Evolutionary conservation across 768 basidiomycete species (phyloP).

Genomic region (Mycena indigotica): DNA sequence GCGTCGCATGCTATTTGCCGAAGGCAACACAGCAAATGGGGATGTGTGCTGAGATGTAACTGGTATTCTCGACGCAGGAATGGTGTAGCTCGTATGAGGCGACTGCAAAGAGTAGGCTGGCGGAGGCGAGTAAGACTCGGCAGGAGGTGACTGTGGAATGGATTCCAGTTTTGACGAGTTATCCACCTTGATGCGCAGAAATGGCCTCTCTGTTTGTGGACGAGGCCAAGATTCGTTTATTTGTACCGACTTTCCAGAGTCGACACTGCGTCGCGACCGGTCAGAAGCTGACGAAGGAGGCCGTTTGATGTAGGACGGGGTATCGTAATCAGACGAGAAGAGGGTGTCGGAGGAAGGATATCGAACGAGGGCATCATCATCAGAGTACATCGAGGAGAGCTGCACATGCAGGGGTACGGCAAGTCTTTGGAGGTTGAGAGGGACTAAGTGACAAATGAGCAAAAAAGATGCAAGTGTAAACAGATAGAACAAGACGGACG

Average conservation of each 20-base stretch:
- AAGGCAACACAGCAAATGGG: constrained; percentile 43
- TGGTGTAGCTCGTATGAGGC: constrained; percentile 23
- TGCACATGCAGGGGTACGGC: constrained; percentile 18
- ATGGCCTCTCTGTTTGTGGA: constrained; percentile 18
- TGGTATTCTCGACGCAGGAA: constrained; percentile 17
- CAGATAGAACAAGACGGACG: constrained; percentile 3
- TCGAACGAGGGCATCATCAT: constrained; percentile 14
- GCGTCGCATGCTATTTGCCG: constrained; percentile 44
- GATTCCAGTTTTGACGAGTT: constrained; percentile 15
- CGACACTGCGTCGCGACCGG: constrained; percentile 5
- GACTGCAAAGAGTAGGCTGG: constrained; percentile 13
- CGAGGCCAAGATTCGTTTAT: constrained; percentile 21
- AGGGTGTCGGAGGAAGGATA: constrained; percentile 19
- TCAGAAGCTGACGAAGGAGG: constrained; percentile 9
- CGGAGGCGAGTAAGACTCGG: constrained; percentile 1
- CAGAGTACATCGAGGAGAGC: constrained; percentile 19
- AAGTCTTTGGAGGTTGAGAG: constrained; percentile 22
- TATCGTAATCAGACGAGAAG: constrained; percentile 10
- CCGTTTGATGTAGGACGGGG: constrained; percentile 12
- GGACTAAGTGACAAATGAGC: constrained; percentile 5
- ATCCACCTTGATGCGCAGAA: constrained; percentile 10
- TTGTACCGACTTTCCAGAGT: constrained; percentile 6
- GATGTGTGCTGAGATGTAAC: constrained; percentile 31
- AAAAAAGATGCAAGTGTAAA: background rate
- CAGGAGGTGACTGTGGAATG: constrained; percentile 22